These are phyloP conservation scores for Liriodendron chinense DNA, from an alignment of 164 flowering plant species.

Conservation along the genomic window DNA sequence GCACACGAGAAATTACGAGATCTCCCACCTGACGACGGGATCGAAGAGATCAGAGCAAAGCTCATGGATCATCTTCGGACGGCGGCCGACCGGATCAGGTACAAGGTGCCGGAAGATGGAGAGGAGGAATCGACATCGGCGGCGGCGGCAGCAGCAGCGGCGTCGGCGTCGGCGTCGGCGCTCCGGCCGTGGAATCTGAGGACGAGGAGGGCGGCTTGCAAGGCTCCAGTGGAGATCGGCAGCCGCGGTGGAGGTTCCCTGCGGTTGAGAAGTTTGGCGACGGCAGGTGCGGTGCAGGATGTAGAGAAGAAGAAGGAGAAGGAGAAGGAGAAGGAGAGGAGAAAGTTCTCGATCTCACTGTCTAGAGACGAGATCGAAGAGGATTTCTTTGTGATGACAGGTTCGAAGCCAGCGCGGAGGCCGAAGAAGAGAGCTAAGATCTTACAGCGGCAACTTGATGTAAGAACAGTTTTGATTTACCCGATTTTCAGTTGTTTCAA, in stretches of 20 bases:
- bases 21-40: constrained; percentile 32
- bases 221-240: constrained; percentile 36
- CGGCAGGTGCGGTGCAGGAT: neutral
- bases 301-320: constrained; percentile 9
- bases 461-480: constrained; percentile 25
- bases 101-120: constrained; percentile 23
- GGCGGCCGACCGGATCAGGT: constrained; percentile 52
- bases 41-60: constrained; percentile 56
- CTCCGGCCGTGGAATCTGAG: constrained; percentile 72
- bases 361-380: constrained; percentile 64
- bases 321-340: constrained; percentile 36
- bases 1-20: constrained; percentile 1
- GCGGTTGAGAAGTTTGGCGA: constrained; percentile 17
- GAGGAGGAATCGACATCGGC: constrained; percentile 14
- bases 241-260: constrained; percentile 28
- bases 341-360: constrained; percentile 47
- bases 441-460: constrained; percentile 64
- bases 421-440: constrained; percentile 62
- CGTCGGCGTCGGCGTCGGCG: neutral
- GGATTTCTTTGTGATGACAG: constrained; percentile 54
- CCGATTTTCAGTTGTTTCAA: neutral
- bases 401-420: constrained; percentile 58
- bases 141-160: constrained; percentile 2
- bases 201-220: constrained; percentile 58
- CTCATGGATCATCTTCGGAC: constrained; percentile 52